These are phyloP conservation scores for Rhizoctonia solani DNA, from an alignment of 1,284 basidiomycete genomes.

Conservation along the genomic window DNA sequence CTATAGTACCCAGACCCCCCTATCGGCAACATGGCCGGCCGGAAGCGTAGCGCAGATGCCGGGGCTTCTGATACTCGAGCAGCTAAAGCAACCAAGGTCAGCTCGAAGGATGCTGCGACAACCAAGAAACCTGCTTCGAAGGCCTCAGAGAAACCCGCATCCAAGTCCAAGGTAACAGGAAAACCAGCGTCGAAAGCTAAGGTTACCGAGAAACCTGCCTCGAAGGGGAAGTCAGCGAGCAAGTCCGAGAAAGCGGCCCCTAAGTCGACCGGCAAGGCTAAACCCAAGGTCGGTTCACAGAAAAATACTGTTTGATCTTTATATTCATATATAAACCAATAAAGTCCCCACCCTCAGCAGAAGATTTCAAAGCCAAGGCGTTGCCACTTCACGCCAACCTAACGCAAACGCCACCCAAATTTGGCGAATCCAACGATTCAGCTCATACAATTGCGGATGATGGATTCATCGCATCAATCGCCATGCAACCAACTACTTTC, in stretches of 20 bases:
- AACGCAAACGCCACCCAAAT: conserved; percentile 65
- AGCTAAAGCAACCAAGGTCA: conserved; percentile 34
- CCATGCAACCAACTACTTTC: conserved; percentile 63
- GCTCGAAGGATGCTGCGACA: conserved; percentile 27
- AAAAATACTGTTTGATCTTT: background rate
- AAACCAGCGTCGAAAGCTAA: conserved; percentile 33
- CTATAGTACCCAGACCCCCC: conserved; percentile 39
- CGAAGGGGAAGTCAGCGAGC: background rate
- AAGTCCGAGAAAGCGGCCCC: background rate
- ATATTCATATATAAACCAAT: background rate
- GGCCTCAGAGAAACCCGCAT: conserved; percentile 29
- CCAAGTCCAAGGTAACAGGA: conserved; percentile 20
- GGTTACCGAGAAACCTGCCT: background rate
- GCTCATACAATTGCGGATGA: conserved; percentile 54
- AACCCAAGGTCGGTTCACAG: conserved; percentile 12
- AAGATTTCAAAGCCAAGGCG: conserved; percentile 65
- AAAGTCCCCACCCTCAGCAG: conserved; percentile 45
- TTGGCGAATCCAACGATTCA: conserved; percentile 48
- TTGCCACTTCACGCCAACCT: conserved; percentile 68
- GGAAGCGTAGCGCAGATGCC: conserved; percentile 30
- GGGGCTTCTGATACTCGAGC: conserved; percentile 8
- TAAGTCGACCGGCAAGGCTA: conserved; percentile 20
- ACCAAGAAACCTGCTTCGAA: conserved; percentile 33
- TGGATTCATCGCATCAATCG: conserved; percentile 62
- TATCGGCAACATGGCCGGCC: conserved; percentile 20